Evolutionary conservation across 2,329 filamentous ascomycete species (phyloP), one percentile per base, ranked within the genome.

Genomic region (Chaetomiaceae sp.): DNA sequence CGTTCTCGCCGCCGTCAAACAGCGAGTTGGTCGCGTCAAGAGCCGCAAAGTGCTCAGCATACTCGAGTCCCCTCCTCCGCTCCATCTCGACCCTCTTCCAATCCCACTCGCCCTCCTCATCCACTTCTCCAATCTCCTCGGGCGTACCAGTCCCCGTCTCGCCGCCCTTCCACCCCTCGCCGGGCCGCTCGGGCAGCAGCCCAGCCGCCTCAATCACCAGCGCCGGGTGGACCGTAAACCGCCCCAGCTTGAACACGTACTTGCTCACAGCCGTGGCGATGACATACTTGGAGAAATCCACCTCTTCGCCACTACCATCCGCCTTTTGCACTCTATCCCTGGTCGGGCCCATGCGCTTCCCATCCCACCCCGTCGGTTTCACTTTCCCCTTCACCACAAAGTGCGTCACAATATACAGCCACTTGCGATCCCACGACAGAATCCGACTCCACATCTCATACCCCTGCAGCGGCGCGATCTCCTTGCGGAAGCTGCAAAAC

Each of bases 221-320:
- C 61, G 91, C 87, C 0, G 94, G 91, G 59, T 91, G 83, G 4
- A 97, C 82, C 0, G 92, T 97, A 64, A 94, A 76, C 22, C 92
- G 78, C 1, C 87, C 88, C 52, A 90, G 77, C 74, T 92, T 92
- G 68, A 89, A 84, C 37, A 92, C 88, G 68, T 92, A 92, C 73
- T 91, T 91, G 72, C 81, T 85, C 39, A 92, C 70, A 1, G 84
- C 84, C 0, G 85, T 85, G 1, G 88, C 89, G 61, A 87, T 79
- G 36, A 92, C 78, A 56, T 80, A 82, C 69, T 80, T 83, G 67
- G 83, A 76, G 68, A 81, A 81, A 27, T 77, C 62, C 1, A 67
- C 68, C 23, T 71, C 68, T 38, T 56, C 23, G 2, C 56, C 51
- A n/a, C 42, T 37, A 8, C 52, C 53, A 7, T 54, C 44, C 2